Conservation (phyloP, 192 early-diverging fungal genomes). For the Coemansia sp. region DNA sequence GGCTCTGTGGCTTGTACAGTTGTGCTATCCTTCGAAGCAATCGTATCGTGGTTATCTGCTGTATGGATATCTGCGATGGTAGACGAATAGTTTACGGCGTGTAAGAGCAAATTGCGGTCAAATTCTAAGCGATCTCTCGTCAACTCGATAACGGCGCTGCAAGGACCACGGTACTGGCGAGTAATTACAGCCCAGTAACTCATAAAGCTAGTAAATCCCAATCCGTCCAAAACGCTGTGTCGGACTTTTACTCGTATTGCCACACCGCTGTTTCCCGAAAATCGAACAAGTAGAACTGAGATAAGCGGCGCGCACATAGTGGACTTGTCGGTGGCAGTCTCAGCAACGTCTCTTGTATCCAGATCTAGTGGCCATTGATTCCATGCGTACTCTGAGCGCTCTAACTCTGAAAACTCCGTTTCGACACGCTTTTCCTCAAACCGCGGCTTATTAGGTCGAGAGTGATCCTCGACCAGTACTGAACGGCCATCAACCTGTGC, state of each 20-base stretch:
- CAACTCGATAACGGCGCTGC: neutral
- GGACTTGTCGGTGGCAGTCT: neutral
- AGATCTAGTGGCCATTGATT: constrained; percentile 13
- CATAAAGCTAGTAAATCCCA: constrained; percentile 25
- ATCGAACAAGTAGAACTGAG: constrained; percentile 14
- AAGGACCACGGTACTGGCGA: neutral
- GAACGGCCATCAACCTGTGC: neutral
- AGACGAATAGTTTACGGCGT: neutral
- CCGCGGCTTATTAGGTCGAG: neutral
- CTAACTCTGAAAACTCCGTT: neutral
- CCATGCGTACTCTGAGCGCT: constrained; percentile 9
- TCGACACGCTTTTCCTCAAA: constrained; percentile 13
- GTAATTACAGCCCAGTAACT: constrained; percentile 10
- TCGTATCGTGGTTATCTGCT: neutral
- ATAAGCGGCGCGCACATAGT: neutral
- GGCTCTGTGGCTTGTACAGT: neutral
- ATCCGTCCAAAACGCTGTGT: constrained; percentile 20
- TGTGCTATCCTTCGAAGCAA: neutral
- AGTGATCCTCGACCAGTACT: neutral
- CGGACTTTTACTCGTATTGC: constrained; percentile 17
- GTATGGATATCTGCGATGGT: neutral
- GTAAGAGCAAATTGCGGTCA: constrained; percentile 12
- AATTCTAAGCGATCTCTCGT: neutral
- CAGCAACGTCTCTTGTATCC: constrained; percentile 12
- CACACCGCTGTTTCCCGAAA: constrained; percentile 15